Evolutionary conservation across 2,329 filamentous ascomycete genomes (phyloP).

Genomic region (Neurospora sp.): DNA sequence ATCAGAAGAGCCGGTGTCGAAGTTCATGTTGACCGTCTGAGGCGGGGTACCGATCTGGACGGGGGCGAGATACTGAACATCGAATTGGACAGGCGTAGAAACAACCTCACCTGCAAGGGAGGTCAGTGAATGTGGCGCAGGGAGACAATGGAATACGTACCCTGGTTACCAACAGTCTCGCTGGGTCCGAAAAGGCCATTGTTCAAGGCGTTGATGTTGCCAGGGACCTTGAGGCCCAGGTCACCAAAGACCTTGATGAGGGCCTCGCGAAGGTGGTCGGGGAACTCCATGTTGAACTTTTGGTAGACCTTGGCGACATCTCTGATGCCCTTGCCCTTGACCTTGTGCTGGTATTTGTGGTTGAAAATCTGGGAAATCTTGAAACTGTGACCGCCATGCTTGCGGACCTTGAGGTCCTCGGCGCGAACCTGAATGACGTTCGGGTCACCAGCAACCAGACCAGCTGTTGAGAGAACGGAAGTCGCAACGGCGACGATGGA

Average conservation of each 20-base stretch:
- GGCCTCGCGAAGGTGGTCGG: constrained; percentile 23
- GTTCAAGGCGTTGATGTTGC: background rate
- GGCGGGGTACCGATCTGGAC: constrained; percentile 46
- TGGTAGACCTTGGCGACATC: constrained; percentile 30
- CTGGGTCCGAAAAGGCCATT: constrained; percentile 5
- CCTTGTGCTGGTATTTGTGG: constrained; percentile 24
- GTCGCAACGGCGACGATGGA: constrained; percentile 23
- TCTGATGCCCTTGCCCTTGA: constrained; percentile 29
- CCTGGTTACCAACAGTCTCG: constrained; percentile 11
- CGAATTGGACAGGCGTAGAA: constrained; percentile 35
- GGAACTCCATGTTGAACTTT: constrained; percentile 27
- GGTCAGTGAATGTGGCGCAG: background rate
- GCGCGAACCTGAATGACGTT: constrained; percentile 19
- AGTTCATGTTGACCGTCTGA: constrained; percentile 51
- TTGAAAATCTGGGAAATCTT: constrained; percentile 30
- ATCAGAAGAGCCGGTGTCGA: constrained; percentile 60
- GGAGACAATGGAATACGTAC: constrained; percentile 3
- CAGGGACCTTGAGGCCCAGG: constrained; percentile 20
- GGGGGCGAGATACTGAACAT: constrained; percentile 44
- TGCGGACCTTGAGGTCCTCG: constrained; percentile 24
- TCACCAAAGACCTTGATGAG: constrained; percentile 26
- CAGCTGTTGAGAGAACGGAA: constrained; percentile 19
- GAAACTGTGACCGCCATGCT: constrained; percentile 30
- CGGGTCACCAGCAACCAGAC: constrained; percentile 22
- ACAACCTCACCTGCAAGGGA: constrained; percentile 24